Percentiles rank a stretch among this genome's conserved stretches.
These are phyloP conservation scores for Aspergillus cejpii DNA, from an alignment of 2,329 filamentous ascomycete species.

Conservation along the genomic window DNA sequence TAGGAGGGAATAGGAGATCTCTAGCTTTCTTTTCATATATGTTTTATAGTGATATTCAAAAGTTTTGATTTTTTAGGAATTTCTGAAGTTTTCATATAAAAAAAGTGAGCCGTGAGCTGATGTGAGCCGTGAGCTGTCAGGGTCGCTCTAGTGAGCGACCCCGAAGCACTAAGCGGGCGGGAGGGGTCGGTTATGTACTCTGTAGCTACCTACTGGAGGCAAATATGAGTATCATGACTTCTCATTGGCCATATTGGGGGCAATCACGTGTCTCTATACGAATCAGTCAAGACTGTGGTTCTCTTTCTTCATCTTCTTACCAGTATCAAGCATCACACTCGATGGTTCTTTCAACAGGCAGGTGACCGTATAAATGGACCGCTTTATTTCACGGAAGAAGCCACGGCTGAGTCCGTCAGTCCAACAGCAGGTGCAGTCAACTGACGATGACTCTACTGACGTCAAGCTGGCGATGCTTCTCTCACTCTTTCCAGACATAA, in stretches of 20 bases:
- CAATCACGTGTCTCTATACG: constrained; percentile 27
- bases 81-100: too few species aligned
- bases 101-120: too few species aligned
- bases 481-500: constrained; percentile 62
- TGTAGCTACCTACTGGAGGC: too few species aligned
- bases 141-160: too few species aligned
- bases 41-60: too few species aligned
- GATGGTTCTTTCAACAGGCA: constrained; percentile 19
- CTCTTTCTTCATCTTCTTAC: constrained; percentile 1
- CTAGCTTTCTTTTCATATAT: too few species aligned
- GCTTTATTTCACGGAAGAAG: constrained; percentile 36
- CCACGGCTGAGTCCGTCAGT: constrained; percentile 18
- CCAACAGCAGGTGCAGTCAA: not conserved
- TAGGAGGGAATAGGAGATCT: too few species aligned
- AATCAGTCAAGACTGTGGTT: constrained; percentile 6
- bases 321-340: not conserved
- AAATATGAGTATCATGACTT: not conserved
- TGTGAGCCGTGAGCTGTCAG: too few species aligned
- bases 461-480: constrained; percentile 77
- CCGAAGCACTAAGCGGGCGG: too few species aligned
- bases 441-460: constrained; percentile 72
- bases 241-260: constrained; percentile 26
- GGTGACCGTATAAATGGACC: constrained; percentile 33
- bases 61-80: too few species aligned
- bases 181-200: too few species aligned